phyloP scores from a whole-genome alignment of 352 stramenopile species.

The Phytophthora aleatoria region DNA sequence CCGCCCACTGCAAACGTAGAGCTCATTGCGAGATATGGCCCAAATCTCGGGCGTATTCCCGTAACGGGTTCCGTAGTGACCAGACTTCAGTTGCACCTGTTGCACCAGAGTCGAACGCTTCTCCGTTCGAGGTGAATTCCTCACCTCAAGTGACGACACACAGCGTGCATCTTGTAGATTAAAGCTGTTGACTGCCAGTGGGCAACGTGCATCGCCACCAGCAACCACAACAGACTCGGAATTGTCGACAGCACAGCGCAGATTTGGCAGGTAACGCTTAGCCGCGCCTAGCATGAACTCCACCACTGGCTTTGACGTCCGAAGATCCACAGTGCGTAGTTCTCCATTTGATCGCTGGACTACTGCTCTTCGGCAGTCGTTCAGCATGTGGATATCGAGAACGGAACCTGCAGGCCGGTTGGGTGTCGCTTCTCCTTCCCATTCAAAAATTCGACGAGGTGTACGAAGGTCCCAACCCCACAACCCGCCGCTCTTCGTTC shows the following conservation, averaged over 20 bases:
- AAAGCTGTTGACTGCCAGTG: constrained; percentile 36
- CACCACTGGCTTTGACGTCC: constrained; percentile 42
- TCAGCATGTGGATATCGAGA: constrained; percentile 47
- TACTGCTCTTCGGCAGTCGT: constrained; percentile 43
- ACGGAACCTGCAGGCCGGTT: constrained; percentile 22
- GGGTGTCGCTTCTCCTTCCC: constrained; percentile 7
- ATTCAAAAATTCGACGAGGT: constrained; percentile 33
- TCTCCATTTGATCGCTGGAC: constrained; percentile 53
- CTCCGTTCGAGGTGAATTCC: background rate
- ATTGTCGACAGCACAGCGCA: constrained; percentile 43
- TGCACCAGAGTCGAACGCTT: constrained; percentile 32
- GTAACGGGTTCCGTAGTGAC: constrained; percentile 11
- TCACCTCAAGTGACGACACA: constrained; percentile 29
- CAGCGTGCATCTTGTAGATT: constrained; percentile 30
- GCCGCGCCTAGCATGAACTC: constrained; percentile 33
- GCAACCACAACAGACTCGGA: constrained; percentile 46
- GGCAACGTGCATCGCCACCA: constrained; percentile 25
- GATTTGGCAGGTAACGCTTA: constrained; percentile 38
- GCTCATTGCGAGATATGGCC: constrained; percentile 43
- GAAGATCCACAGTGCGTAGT: constrained; percentile 52
- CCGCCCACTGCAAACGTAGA: constrained; percentile 38
- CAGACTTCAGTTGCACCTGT: constrained; percentile 41
- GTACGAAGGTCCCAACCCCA: constrained; percentile 62
- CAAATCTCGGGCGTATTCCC: constrained; percentile 40
- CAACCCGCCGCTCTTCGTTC: constrained; percentile 44